Evolutionary conservation across 768 basidiomycete species (phyloP).

Genomic region (Termitomyces sp.): DNA sequence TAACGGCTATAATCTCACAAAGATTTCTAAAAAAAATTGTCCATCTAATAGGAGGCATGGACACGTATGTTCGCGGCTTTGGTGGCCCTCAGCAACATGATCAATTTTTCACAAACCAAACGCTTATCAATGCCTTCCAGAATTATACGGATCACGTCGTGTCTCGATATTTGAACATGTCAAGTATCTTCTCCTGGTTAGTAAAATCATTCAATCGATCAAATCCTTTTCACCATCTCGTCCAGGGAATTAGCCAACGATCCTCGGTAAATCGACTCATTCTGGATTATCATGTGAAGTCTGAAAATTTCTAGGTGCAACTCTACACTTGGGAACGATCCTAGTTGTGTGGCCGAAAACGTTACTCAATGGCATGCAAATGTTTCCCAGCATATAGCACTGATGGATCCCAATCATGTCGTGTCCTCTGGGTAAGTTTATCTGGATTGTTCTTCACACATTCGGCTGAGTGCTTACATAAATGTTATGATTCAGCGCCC

Average conservation of each 20-base stretch:
- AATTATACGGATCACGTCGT: conserved; percentile 55
- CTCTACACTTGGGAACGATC: conserved; percentile 41
- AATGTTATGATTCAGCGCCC: conserved; percentile 25
- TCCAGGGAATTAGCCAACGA: conserved; percentile 65
- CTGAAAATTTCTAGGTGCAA: conserved; percentile 40
- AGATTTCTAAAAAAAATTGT: background rate
- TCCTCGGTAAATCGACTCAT: conserved; percentile 36
- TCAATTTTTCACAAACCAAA: conserved; percentile 51
- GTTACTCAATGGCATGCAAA: conserved; percentile 54
- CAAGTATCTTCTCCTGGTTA: conserved; percentile 50
- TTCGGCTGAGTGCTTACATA: background rate
- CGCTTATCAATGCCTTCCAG: conserved; percentile 45
- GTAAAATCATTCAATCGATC: conserved; percentile 8
- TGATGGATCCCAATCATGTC: conserved; percentile 58
- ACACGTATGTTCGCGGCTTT: conserved; percentile 54
- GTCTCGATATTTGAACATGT: conserved; percentile 47
- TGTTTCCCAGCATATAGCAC: conserved; percentile 44
- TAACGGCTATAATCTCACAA: background rate
- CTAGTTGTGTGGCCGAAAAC: conserved; percentile 41
- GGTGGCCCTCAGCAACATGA: conserved; percentile 42
- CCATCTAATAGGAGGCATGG: conserved; percentile 50
- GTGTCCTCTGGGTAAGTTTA: conserved; percentile 52
- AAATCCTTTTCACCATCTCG: conserved; percentile 10
- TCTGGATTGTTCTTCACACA: conserved; percentile 2
- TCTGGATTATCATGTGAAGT: background rate